Percentiles rank a stretch among this genome's conserved stretches.
Evolutionary conservation across 140 eudicot genomes (phyloP).

Genomic region (Oenanthe javanica): DNA sequence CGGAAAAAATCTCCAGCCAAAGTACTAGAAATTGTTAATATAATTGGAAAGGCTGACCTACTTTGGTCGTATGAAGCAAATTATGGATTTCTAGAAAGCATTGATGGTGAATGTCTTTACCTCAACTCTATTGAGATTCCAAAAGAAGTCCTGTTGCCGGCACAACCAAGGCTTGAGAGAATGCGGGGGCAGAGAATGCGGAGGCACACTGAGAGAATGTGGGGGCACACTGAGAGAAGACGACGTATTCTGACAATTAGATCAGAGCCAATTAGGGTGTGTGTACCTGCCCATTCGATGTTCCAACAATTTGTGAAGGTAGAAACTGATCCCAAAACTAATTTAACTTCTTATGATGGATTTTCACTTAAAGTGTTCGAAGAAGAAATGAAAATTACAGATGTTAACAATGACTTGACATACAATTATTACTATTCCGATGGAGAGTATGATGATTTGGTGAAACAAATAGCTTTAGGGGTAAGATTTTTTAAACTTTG

Average conservation of each 20-base stretch:
- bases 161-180: background rate
- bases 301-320: conserved; percentile 31
- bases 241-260: conserved; percentile 10
- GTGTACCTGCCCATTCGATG: conserved; percentile 29
- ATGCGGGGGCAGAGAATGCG: no score
- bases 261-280: conserved; percentile 14
- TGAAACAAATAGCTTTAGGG: conserved; percentile 31
- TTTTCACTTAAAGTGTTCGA: conserved; percentile 30
- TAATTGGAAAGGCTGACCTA: conserved; percentile 29
- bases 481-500: background rate
- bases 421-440: conserved; percentile 17
- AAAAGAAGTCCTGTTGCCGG: background rate
- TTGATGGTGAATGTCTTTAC: background rate
- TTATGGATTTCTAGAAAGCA: background rate
- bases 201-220: no score
- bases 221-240: background rate
- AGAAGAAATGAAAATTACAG: conserved; percentile 24
- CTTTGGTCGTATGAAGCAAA: no score
- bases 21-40: conserved; percentile 24
- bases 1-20: background rate
- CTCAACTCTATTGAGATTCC: background rate
- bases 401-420: background rate
- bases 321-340: conserved; percentile 15
- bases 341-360: conserved; percentile 19
- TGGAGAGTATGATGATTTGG: conserved; percentile 26